Evolutionary conservation across 1,284 basidiomycete genomes (phyloP).

Genomic region (Earliella scabrosa): DNA sequence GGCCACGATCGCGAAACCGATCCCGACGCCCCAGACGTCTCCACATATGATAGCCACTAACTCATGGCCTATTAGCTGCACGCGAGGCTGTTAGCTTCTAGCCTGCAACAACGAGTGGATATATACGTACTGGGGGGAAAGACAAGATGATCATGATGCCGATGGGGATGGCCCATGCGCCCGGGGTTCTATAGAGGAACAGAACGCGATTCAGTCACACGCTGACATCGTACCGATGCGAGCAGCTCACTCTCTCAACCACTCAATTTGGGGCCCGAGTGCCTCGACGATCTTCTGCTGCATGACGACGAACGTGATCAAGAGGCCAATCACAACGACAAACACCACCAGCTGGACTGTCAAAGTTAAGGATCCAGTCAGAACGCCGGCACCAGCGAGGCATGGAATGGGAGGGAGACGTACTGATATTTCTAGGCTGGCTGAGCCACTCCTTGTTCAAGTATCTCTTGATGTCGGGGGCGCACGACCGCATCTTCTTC

Average conservation of each 20-base stretch:
- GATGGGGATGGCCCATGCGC: conserved; percentile 87
- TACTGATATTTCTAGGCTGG: not conserved
- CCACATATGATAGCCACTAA: conserved; percentile 76
- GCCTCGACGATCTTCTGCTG: not conserved
- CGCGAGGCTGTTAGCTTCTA: not conserved
- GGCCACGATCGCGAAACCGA: conserved; percentile 69
- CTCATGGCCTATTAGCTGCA: conserved; percentile 75
- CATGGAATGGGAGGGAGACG: not conserved
- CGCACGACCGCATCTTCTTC: not conserved
- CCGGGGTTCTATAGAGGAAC: conserved; percentile 24
- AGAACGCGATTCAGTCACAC: too few species aligned
- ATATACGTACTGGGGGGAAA: conserved; percentile 66
- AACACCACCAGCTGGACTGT: not conserved
- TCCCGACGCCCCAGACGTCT: conserved; percentile 72
- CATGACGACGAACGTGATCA: not conserved
- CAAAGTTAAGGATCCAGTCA: not conserved
- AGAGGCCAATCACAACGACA: not conserved
- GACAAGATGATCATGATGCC: conserved; percentile 78
- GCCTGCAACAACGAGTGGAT: not conserved
- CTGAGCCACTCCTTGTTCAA: not conserved
- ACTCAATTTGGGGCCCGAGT: not conserved
- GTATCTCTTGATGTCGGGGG: not conserved
- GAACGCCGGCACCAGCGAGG: too few species aligned
- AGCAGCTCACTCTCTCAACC: not conserved
- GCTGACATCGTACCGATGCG: too few species aligned